A percentile compares a stretch with the other conserved stretches of the same genome.
Evolutionary conservation across 1,284 basidiomycete species (phyloP).

Genomic region (Ceratobasidium sp.): DNA sequence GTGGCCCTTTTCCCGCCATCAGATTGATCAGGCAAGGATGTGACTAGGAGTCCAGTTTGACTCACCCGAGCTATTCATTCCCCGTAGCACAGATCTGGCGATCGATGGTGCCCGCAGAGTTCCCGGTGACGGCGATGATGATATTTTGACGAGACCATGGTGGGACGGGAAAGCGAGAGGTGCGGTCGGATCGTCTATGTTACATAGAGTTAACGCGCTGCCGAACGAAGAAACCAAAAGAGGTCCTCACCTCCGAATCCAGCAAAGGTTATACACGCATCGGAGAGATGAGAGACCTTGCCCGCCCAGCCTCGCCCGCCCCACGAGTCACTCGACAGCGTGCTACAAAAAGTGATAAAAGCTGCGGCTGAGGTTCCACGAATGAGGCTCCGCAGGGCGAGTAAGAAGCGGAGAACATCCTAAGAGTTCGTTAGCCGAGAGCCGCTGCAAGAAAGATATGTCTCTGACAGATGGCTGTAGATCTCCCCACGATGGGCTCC

Average conservation of each 20-base stretch:
- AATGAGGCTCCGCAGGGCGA: constrained; percentile 68
- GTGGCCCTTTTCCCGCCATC: constrained; percentile 45
- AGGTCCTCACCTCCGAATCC: constrained; percentile 76
- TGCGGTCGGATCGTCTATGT: constrained; percentile 69
- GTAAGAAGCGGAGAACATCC: constrained; percentile 75
- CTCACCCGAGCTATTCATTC: constrained; percentile 47
- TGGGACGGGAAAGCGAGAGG: constrained; percentile 76
- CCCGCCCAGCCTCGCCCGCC: constrained; percentile 71
- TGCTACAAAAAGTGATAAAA: constrained; percentile 66
- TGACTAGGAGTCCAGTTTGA: constrained; percentile 5
- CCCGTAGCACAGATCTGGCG: constrained; percentile 77
- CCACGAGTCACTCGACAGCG: constrained; percentile 52
- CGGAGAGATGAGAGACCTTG: constrained; percentile 79
- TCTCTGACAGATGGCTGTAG: constrained; percentile 29
- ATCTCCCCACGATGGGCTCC: constrained; percentile 75
- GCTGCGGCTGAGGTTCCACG: constrained; percentile 65
- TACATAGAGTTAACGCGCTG: background rate
- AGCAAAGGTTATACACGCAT: constrained; percentile 74
- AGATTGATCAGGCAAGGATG: background rate
- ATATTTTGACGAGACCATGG: constrained; percentile 81
- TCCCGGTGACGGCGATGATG: constrained; percentile 72
- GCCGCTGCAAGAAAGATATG: background rate
- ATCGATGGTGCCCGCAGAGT: constrained; percentile 76
- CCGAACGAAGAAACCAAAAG: constrained; percentile 40
- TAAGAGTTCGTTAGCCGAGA: constrained; percentile 47